Evolutionary conservation across 306 rosid species (phyloP).

Genomic region (Arachis stenosperma): DNA sequence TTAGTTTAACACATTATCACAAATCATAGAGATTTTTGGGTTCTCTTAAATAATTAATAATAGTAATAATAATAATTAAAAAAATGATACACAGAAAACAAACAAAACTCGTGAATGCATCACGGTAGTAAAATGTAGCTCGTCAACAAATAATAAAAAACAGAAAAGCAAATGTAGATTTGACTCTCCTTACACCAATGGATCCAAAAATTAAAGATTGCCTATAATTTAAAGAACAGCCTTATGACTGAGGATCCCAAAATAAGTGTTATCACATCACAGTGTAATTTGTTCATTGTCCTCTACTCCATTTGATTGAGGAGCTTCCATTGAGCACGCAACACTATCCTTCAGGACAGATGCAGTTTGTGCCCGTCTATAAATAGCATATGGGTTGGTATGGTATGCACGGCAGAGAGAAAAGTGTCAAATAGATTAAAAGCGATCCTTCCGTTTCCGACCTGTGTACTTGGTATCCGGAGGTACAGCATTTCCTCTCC

Average conservation of each 20-base stretch:
- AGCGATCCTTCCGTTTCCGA: constrained; percentile 82
- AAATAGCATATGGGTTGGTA: constrained; percentile 7
- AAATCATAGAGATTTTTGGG: background rate
- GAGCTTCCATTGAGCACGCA: background rate
- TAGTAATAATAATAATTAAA: background rate
- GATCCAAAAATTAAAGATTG: background rate
- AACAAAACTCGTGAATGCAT: background rate
- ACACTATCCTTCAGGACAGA: background rate
- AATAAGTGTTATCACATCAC: background rate
- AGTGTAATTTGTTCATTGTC: background rate
- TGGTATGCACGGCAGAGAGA: background rate
- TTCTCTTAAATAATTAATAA: background rate
- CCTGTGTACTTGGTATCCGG: constrained; percentile 77
- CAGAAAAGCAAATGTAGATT: background rate
- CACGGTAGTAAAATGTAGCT: background rate
- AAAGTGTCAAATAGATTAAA: constrained; percentile 46
- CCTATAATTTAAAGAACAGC: constrained; percentile 13
- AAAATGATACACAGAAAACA: background rate
- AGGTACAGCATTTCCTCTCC: constrained; percentile 82
- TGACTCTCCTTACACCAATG: background rate
- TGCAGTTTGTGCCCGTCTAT: constrained; percentile 4
- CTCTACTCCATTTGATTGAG: constrained; percentile 13
- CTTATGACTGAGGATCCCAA: background rate
- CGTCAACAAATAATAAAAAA: background rate
- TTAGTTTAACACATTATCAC: background rate